Evolutionary conservation across 805 yeast species (phyloP), one percentile per base, ranked within the genome.

Genomic region (Kodamaea sagamina): DNA sequence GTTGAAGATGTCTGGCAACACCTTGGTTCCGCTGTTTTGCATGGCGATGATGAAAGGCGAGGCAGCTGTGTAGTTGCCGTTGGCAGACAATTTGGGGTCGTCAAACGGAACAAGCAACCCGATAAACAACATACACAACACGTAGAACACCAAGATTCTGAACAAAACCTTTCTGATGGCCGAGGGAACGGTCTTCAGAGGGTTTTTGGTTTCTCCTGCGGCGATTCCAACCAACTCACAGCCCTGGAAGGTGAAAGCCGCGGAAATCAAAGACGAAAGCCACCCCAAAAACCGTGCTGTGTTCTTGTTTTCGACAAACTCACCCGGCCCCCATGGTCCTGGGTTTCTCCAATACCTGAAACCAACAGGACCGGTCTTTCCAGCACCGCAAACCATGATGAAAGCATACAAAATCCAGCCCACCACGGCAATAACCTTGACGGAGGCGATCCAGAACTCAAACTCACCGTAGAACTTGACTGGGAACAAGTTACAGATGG

Each of bases 241-340:
- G 62, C 90, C 90, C 66, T 84, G 89, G 62, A 77, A 84, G 19
- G 90, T 84, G 71, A 85, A 85, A n/a, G 86, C 85, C 27, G 90
- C 87, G 44, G 78, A 78, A 49, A 84, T 74, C 54, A 84, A 70
- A 4, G 89, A 82, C 7, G 81, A 71, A 42, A 83, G 75, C 84
- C 85, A 82, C 40, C 88, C 88, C 39, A 82, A 64, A 56, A 84
- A 82, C 58, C 82, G 71, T 39, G 72, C 86, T 36, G 83, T 79
- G 47, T 71, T 67, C 6, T 53, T 54, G 56, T 78, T 68, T 11
- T 57, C 48, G 9, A 80, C 79, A 27, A 75, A 73, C 42, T 85
- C 86, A 40, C 87, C 88, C 37, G 78, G 79, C 36, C 87, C 86
- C 81, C 85, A 81, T 8, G 88, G 77, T 50, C 89, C 89, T 10